Conservation (phyloP, 1,284 basidiomycete species). For the Dichomitus squalens region DNA sequence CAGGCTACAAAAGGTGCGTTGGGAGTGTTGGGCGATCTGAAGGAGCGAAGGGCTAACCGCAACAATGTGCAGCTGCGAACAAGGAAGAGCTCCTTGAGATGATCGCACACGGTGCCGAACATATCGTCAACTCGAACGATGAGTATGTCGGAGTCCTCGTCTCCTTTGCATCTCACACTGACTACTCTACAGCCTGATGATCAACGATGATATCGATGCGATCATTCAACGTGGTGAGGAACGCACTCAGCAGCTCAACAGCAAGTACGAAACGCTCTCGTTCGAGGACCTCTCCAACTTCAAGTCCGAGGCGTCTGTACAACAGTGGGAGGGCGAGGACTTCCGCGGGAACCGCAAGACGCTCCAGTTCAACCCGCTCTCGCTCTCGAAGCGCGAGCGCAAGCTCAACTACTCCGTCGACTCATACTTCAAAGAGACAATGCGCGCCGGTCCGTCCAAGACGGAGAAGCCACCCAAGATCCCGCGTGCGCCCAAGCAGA, state of each 20-base stretch:
- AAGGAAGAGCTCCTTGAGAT: constrained; percentile 98
- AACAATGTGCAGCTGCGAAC: constrained; percentile 65
- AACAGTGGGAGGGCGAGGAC: constrained; percentile 97
- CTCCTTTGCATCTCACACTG: not conserved
- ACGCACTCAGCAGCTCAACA: constrained; percentile 86
- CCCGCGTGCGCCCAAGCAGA: constrained; percentile 89
- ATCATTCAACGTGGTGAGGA: constrained; percentile 94
- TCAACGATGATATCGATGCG: constrained; percentile 93
- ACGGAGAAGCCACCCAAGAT: constrained; percentile 84
- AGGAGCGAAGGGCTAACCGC: not conserved
- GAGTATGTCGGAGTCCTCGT: constrained; percentile 46
- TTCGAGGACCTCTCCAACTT: constrained; percentile 97
- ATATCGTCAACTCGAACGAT: constrained; percentile 84
- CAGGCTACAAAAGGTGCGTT: constrained; percentile 65
- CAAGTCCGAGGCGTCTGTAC: constrained; percentile 88
- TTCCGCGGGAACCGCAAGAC: constrained; percentile 76
- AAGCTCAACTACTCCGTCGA: constrained; percentile 97
- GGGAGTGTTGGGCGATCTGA: not conserved
- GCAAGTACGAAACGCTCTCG: constrained; percentile 92
- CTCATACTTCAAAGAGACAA: constrained; percentile 91
- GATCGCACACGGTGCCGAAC: constrained; percentile 98
- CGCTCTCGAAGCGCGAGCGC: constrained; percentile 93
- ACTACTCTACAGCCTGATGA: constrained; percentile 56
- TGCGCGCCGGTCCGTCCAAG: constrained; percentile 80
- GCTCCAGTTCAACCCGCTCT: constrained; percentile 82